These are phyloP conservation scores for Chaetoscypha palmicola DNA, from an alignment of 2,329 filamentous ascomycete species.

Conservation along the genomic window DNA sequence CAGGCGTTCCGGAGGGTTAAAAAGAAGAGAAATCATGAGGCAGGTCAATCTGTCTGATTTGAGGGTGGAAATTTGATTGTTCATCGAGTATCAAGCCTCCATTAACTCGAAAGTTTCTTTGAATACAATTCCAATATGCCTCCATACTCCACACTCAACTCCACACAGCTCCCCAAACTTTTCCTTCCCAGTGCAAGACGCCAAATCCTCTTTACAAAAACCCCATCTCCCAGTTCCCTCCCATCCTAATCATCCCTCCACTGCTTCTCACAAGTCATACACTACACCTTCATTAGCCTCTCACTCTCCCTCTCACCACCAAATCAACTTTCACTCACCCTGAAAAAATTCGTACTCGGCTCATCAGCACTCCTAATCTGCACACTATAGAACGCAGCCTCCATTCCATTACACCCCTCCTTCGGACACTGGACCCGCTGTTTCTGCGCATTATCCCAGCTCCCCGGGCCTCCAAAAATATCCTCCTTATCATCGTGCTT, in stretches of 20 bases:
- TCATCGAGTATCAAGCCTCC: conserved; percentile 5
- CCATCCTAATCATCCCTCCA: conserved; percentile 71
- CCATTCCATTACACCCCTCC: conserved; percentile 69
- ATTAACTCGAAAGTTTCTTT: too few relatives aligned
- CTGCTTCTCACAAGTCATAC: conserved; percentile 57
- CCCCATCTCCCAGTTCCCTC: too few relatives aligned
- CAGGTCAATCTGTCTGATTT: too few relatives aligned
- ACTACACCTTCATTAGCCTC: conserved; percentile 36
- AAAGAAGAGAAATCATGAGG: not conserved
- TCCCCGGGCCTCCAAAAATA: conserved; percentile 79
- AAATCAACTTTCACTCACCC: conserved; percentile 43
- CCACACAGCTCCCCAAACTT: too few relatives aligned
- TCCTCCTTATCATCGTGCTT: conserved; percentile 83
- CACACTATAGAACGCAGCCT: conserved; percentile 92
- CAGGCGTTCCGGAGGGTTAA: not conserved
- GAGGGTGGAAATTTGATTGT: too few relatives aligned
- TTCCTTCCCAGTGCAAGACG: too few relatives aligned
- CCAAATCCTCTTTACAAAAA: too few relatives aligned
- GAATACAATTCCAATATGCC: too few relatives aligned
- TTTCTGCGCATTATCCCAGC: conserved; percentile 90
- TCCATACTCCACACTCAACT: too few relatives aligned
- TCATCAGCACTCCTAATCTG: conserved; percentile 98
- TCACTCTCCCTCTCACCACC: not conserved
- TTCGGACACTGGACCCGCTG: conserved; percentile 74
- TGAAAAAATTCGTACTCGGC: conserved; percentile 95